Base-by-base conservation (phyloP, 345 rosid genomes). In the Murraya paniculata region DNA sequence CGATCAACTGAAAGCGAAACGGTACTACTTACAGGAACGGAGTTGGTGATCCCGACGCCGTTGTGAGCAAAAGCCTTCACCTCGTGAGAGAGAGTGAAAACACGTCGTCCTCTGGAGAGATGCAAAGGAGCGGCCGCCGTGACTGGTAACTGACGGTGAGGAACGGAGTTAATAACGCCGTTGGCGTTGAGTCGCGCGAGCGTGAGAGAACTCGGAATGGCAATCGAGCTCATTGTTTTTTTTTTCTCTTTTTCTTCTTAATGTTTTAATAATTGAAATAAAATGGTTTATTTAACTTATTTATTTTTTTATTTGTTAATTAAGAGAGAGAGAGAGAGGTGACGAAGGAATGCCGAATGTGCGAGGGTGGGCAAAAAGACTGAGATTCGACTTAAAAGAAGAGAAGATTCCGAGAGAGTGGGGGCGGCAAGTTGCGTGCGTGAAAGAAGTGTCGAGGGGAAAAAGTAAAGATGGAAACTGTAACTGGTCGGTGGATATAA, bases 11-110 rank as follows among this genome's bases (percentile, higher is more conserved):
- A 58, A 36, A 22, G 27, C 18, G 60, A 33, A 27, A 59, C 0
- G 72, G 48, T 14, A n/a, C 27, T 13, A 81, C 83, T 79, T 73
- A 87, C 94, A 7, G 91, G 92, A 74, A 84, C 80, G 55, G 92
- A 84, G 86, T 89, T 82, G 66, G 85, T 79, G 64, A 84, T 80
- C 68, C 82, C 78, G 64, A 82, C 33, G 61, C 78, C 81, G 82
- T 74, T 55, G 77, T 60, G 18, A 27, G 85, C 81, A 7, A 84
- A 73, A 76, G 80, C 81, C 50, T 77, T 73, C 59, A 84, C 33
- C 83, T 31, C 48, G 35, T 6, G 68, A n/a, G 78, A 65, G 80
- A 19, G 14, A 25, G 6, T n/a, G 76, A 66, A 10, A 45, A 45
- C 71, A 24, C 84, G 82, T 58, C 70, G 84, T 55, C 53, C 83